Conservation (phyloP, 257 asterid genomes). For the Coffea eugenioides region DNA sequence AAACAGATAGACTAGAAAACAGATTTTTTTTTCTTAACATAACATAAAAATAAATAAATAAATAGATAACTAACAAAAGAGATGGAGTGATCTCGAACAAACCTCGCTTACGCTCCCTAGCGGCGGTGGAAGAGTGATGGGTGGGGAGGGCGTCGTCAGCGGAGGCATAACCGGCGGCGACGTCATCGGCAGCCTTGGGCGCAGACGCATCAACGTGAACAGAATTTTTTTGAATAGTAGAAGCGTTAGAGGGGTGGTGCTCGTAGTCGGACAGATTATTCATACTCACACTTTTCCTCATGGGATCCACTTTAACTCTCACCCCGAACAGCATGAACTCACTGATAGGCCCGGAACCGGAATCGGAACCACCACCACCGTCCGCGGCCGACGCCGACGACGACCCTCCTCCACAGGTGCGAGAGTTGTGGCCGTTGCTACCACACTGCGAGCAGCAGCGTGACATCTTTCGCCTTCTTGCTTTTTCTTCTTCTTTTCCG, state of each 20-base stretch:
- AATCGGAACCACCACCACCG: too few species aligned
- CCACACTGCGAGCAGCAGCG: constrained; percentile 32
- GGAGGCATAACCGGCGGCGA: constrained; percentile 74
- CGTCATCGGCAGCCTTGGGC: constrained; percentile 59
- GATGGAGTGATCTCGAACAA: background rate
- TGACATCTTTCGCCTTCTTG: background rate
- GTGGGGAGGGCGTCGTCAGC: constrained; percentile 80
- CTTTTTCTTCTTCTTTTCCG: background rate
- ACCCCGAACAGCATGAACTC: constrained; percentile 97
- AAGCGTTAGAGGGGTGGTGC: constrained; percentile 1
- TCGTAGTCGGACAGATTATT: constrained; percentile 70
- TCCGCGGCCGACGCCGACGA: too few species aligned
- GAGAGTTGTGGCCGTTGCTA: constrained; percentile 30
- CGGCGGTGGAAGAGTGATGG: constrained; percentile 34
- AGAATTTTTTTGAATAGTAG: too few species aligned
- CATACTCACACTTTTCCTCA: constrained; percentile 90
- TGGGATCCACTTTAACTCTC: constrained; percentile 59
- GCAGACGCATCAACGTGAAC: too few species aligned
- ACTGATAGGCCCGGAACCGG: too few species aligned
- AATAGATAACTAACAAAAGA: too few species aligned
- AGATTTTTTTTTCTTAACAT: too few species aligned
- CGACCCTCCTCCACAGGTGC: constrained; percentile 26
- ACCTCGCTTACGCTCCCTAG: constrained; percentile 88
- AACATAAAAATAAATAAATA: too few species aligned
- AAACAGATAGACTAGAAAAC: too few species aligned